Evolutionary conservation across 257 asterid species (phyloP).

Genomic region (Pogostemon cablin): DNA sequence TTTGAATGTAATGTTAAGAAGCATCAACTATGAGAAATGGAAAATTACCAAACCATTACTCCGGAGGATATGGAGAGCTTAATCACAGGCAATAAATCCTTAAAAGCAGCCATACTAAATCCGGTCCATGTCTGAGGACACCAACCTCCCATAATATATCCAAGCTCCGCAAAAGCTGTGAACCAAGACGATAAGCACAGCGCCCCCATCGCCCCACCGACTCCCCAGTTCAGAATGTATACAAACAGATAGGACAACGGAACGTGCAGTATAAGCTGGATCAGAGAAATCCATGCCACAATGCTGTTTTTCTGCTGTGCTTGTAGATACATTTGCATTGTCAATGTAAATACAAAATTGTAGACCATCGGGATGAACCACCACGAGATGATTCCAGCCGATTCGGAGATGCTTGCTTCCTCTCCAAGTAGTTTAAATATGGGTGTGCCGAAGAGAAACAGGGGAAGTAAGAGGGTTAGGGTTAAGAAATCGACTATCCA

Average conservation of each 20-base stretch:
- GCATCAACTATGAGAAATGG: neutral
- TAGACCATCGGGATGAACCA: slow-evolving; percentile 70
- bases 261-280: slow-evolving; percentile 52
- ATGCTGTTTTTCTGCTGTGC: slow-evolving; percentile 70
- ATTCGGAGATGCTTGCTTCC: slow-evolving; percentile 41
- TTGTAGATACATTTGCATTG: slow-evolving; percentile 76
- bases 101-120: slow-evolving; percentile 48
- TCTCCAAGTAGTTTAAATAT: slow-evolving; percentile 60
- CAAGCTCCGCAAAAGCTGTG: slow-evolving; percentile 40
- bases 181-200: slow-evolving; percentile 58
- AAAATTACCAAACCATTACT: slow-evolving; percentile 58
- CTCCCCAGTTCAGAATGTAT: slow-evolving; percentile 47
- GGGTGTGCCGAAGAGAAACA: slow-evolving; percentile 52
- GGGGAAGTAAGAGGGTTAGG: slow-evolving; percentile 53
- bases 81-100: slow-evolving; percentile 53
- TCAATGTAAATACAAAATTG: slow-evolving; percentile 57
- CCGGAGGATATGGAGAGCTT: slow-evolving; percentile 68
- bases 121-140: slow-evolving; percentile 68
- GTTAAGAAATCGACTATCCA: slow-evolving; percentile 71
- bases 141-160: slow-evolving; percentile 50
- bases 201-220: slow-evolving; percentile 66
- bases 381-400: slow-evolving; percentile 58
- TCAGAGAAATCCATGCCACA: slow-evolving; percentile 55
- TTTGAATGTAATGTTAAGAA: neutral
- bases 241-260: slow-evolving; percentile 68